A percentile compares a stretch with the other conserved stretches of the same genome.
Conservation (phyloP, 805 yeast genomes). For the Yamadazyma phyllophila region DNA sequence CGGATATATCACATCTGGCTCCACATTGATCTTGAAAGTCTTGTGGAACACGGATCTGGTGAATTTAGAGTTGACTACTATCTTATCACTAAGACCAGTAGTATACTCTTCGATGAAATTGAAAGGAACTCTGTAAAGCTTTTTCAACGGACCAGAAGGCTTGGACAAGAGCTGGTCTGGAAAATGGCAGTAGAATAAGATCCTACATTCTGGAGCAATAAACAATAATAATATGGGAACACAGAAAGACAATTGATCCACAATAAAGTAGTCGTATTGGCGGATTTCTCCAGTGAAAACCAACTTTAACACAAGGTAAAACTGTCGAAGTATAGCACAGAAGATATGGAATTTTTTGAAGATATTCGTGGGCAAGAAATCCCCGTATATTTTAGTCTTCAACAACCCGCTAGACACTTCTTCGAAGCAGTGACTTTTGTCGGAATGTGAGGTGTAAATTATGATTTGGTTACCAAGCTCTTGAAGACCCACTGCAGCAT, state of each 20-base stretch:
- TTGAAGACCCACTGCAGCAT: constrained; percentile 87
- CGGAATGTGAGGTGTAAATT: constrained; percentile 89
- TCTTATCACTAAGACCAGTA: constrained; percentile 68
- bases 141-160: constrained; percentile 53
- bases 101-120: constrained; percentile 82
- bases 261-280: constrained; percentile 67
- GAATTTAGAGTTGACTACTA: constrained; percentile 86
- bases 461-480: constrained; percentile 59
- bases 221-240: constrained; percentile 64
- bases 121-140: constrained; percentile 75
- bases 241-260: constrained; percentile 87
- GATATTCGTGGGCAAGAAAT: constrained; percentile 71
- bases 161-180: constrained; percentile 81
- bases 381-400: constrained; percentile 74
- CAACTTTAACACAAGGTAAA: constrained; percentile 52
- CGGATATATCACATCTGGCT: constrained; percentile 66
- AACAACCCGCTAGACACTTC: constrained; percentile 66
- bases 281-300: constrained; percentile 48
- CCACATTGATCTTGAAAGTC: constrained; percentile 51
- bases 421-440: constrained; percentile 82
- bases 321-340: constrained; percentile 81
- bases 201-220: constrained; percentile 41
- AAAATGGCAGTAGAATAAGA: constrained; percentile 91
- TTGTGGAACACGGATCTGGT: constrained; percentile 66
- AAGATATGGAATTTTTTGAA: constrained; percentile 70